Base-by-base conservation (phyloP, 257 asterid genomes). In the Plantago major region DNA sequence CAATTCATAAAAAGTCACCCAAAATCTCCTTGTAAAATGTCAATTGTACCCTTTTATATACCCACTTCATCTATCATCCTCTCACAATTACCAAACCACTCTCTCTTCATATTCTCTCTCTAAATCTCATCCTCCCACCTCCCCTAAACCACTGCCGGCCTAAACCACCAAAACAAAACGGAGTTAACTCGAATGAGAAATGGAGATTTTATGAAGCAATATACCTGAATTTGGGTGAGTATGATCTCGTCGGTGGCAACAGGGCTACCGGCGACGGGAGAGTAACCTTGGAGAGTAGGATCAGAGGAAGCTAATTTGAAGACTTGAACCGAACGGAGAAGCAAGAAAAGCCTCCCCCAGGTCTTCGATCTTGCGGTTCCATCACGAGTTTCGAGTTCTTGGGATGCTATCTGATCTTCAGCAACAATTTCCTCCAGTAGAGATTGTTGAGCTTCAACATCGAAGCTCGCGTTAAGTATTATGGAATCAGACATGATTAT, bases 361-460 rank as follows among this genome's bases (percentile, higher is more conserved):
- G 28, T 51, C 18, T 17, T 13, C 13, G 53, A 12, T 43, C 10
- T 18, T 3, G 15, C 15, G 10, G 43, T 48, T 17, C 9, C 50
- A 13, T 42, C 15, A 52, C 42, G 12, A 11, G 33, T 9, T 51
- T 30, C 10, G 15, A 13, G 17, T 7, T 9, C 5, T 2, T 19
- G 12, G 1, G 15, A 9, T 9, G 1, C 54, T 48, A n/a, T 11
- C 28, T 52, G 38, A 10, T 52, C 57, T 0, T 51, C 56, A 2
- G n/a, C 14, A 9, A 13, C 12, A 18, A 50, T 19, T 37, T 44
- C 61, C 7, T n/a, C 54, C 15, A 70, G 67, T 54, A 66, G 76
- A 13, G 68, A 46, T 46, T 71, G 64, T 11, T 71, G 76, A 6
- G 72, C 71, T 66, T 72, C 76, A 9, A 60, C 57, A 8, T 72